A percentile compares a stretch with the other conserved stretches of the same genome.
Evolutionary conservation across 1,139 yeast species (phyloP).

Genomic region (Saccharomyces hybrid): DNA sequence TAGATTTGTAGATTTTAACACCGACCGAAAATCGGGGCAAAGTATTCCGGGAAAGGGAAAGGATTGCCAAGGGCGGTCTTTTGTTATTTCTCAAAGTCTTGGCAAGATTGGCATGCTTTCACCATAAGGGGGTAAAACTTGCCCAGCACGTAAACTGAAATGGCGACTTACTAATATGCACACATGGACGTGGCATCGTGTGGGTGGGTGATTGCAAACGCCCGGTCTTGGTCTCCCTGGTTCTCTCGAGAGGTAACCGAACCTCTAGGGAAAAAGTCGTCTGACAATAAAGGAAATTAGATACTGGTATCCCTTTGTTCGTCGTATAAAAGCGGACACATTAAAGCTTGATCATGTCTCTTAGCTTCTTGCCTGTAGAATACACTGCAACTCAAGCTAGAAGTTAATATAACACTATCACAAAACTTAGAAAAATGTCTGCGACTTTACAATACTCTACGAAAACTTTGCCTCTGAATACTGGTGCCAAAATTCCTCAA

Average conservation of each 20-base stretch:
- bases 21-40: background rate
- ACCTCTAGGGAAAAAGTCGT: background rate
- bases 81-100: background rate
- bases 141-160: background rate
- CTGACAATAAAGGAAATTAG: background rate
- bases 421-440: background rate
- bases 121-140: background rate
- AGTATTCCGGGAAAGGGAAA: background rate
- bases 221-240: background rate
- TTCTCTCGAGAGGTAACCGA: background rate
- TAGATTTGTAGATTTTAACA: background rate
- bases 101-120: background rate
- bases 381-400: background rate
- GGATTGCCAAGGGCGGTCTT: background rate
- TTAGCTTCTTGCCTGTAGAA: background rate
- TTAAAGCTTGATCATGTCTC: background rate
- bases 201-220: background rate
- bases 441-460: slow-evolving; percentile 13
- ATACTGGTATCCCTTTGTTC: background rate
- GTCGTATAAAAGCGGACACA: background rate
- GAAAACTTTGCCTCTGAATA: slow-evolving; percentile 43
- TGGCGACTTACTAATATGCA: background rate
- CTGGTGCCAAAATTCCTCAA: slow-evolving; percentile 58
- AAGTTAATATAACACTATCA: background rate
- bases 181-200: background rate